Conservation (phyloP, 495 filamentous ascomycete genomes). For the Arthonia radiata region DNA sequence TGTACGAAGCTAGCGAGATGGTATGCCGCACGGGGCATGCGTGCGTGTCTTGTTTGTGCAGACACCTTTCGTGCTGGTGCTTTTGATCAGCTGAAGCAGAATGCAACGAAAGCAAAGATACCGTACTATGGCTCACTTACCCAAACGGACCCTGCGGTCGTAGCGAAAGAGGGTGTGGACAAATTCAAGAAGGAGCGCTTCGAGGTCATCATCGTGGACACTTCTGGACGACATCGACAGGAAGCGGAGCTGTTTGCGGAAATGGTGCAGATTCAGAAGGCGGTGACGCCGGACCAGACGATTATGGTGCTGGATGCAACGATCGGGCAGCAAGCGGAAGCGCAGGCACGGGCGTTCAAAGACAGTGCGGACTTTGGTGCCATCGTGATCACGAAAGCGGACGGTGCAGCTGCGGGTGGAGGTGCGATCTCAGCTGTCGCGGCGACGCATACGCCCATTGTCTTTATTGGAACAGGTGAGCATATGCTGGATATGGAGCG, state of each 20-base stretch:
- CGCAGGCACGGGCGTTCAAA: constrained; percentile 89
- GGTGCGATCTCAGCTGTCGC: constrained; percentile 97
- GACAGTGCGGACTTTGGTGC: constrained; percentile 93
- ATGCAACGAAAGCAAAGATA: constrained; percentile 95
- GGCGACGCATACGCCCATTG: constrained; percentile 87
- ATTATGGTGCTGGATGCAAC: constrained; percentile 94
- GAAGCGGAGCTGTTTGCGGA: constrained; percentile 89
- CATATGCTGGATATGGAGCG: constrained; percentile 88
- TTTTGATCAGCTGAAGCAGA: constrained; percentile 97
- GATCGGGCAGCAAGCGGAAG: constrained; percentile 88
- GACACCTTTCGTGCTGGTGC: constrained; percentile 97
- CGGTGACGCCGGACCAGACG: constrained; percentile 84
- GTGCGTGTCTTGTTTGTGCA: constrained; percentile 81
- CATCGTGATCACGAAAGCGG: constrained; percentile 97
- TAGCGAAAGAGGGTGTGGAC: constrained; percentile 81
- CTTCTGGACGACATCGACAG: constrained; percentile 76
- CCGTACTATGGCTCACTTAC: constrained; percentile 93
- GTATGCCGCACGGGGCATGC: constrained; percentile 87
- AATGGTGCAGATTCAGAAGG: constrained; percentile 90
- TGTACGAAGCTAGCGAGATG: constrained; percentile 93
- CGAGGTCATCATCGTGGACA: constrained; percentile 97
- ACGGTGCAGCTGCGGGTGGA: constrained; percentile 83
- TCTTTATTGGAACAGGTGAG: constrained; percentile 92
- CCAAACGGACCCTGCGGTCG: constrained; percentile 82
- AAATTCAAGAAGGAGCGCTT: constrained; percentile 98